Evolutionary conservation across 2,329 filamentous ascomycete species (phyloP).

Genomic region (Aspergillus carbonarius): DNA sequence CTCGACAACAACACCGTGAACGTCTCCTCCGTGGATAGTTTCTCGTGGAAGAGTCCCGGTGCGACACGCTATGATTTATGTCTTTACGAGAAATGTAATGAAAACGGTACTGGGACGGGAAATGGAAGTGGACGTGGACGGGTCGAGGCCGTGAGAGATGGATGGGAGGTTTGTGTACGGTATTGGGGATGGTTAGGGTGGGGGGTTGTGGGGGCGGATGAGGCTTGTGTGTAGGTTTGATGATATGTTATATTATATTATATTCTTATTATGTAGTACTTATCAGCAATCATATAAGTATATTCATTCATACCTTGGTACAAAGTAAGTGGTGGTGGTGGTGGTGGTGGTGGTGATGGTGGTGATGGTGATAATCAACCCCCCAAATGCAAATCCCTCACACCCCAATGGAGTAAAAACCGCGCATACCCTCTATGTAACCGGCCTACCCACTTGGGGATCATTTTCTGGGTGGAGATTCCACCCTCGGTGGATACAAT

Average conservation of each 20-base stretch:
- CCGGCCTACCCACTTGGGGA: constrained; percentile 23
- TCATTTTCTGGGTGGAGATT: constrained; percentile 24
- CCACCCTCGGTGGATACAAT: constrained; percentile 19
- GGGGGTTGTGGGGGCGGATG: constrained; percentile 18
- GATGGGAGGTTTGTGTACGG: constrained; percentile 27
- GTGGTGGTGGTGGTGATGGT: too few relatives aligned
- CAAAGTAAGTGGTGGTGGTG: too few relatives aligned
- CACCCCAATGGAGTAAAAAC: constrained; percentile 25
- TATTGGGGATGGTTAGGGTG: constrained; percentile 24
- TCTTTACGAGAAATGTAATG: constrained; percentile 15
- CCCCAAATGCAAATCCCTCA: constrained; percentile 21
- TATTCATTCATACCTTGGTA: too few relatives aligned
- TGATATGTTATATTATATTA: too few relatives aligned
- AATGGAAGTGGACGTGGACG: neutral
- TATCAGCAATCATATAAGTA: too few relatives aligned
- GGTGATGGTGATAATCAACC: too few relatives aligned
- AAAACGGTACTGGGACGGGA: constrained; percentile 2
- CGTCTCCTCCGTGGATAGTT: constrained; percentile 17
- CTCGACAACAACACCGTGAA: neutral
- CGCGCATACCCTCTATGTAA: constrained; percentile 30
- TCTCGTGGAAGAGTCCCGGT: constrained; percentile 28
- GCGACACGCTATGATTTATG: constrained; percentile 22
- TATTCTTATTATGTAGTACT: too few relatives aligned
- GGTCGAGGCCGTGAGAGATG: constrained; percentile 16
- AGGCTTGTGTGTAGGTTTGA: too few relatives aligned